Percentiles rank a stretch among this genome's conserved stretches.
Evolutionary conservation across 306 rosid genomes (phyloP).

Genomic region (Trifolium fragiferum): DNA sequence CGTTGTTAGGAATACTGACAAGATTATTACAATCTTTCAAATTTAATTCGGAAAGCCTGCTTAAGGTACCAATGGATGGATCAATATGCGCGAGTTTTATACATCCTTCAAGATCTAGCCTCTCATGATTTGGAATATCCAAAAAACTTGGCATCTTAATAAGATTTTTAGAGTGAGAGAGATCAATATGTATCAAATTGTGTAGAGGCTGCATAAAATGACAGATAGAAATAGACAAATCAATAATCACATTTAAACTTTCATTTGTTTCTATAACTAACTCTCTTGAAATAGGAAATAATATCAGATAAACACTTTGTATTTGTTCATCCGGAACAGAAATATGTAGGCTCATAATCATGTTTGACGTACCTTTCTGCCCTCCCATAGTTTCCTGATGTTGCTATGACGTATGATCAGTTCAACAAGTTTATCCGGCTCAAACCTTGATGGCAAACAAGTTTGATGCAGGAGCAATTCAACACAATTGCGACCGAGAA

Average conservation of each 20-base stretch:
- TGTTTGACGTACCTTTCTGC: conserved; percentile 11
- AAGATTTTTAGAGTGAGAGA: conserved; percentile 24
- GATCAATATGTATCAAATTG: conserved; percentile 12
- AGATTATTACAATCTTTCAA: conserved; percentile 18
- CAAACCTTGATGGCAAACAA: conserved; percentile 34
- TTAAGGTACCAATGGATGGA: conserved; percentile 33
- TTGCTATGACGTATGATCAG: neutral
- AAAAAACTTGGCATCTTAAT: conserved; percentile 14
- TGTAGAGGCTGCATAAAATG: neutral
- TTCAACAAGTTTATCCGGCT: conserved; percentile 19
- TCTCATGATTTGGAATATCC: conserved; percentile 14
- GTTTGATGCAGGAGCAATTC: too few relatives aligned
- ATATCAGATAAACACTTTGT: too few relatives aligned
- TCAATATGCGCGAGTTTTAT: neutral
- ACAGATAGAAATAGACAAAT: neutral
- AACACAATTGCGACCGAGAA: too few relatives aligned
- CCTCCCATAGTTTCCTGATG: conserved; percentile 36
- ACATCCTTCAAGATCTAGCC: conserved; percentile 37
- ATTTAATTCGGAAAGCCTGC: neutral
- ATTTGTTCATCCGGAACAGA: too few relatives aligned
- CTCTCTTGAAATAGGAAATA: neutral
- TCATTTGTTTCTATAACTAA: neutral
- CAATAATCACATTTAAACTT: neutral
- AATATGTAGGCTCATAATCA: too few relatives aligned
- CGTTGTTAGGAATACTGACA: conserved; percentile 1